Base-by-base conservation (phyloP, 495 filamentous ascomycete species). In the Hyaloscypha hepaticicola region DNA sequence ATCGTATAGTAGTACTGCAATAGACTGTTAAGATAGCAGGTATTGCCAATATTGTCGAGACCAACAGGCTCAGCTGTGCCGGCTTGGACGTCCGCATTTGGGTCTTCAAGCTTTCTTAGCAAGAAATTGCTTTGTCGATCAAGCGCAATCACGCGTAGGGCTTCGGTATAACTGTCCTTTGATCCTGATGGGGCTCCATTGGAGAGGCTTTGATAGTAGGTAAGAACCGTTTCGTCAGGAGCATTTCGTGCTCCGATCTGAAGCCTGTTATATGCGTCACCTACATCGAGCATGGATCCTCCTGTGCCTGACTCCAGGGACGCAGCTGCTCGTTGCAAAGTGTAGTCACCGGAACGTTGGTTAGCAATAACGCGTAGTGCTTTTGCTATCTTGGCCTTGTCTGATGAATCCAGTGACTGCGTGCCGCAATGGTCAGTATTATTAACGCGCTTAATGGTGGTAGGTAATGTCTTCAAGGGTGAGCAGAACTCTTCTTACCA, bases 1-100 rank as follows among this genome's bases (percentile, higher is more conserved):
- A 99, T 83, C 0, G 93, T 92, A 72, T 95, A 97, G 72, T 96
- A 93, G 70, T 96, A 98, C 70, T 99, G 95, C 14, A 99, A 77
- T 31, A 99, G 82, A 73, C 95, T 98, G 77, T 98, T 98, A 45
- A 99, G 83, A 69, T 99, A 99, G 75, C 95, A 99, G 1, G 95
- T 99, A 68, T 97, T 97, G 49, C 94, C 92, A 66, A 97, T 94
- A 67, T 98, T 99, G 49, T 86, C 84, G 14, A 98, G 80, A 0
- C 95, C 95, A 58, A 94, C 88, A 8, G 93, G 93, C 78, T 87
- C 87, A 34, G 69, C 57, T 5, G 55, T 58, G n/a, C 52, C 27
- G 1, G 65, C 50, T 49, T 58, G 59, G 22, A 70, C 65, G 28
- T 64, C 62, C 19, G 71, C 69, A 56, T 73, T 65, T 3, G 71